Conservation (phyloP, 495 filamentous ascomycete genomes). For the Daldinia caldariorum region DNA sequence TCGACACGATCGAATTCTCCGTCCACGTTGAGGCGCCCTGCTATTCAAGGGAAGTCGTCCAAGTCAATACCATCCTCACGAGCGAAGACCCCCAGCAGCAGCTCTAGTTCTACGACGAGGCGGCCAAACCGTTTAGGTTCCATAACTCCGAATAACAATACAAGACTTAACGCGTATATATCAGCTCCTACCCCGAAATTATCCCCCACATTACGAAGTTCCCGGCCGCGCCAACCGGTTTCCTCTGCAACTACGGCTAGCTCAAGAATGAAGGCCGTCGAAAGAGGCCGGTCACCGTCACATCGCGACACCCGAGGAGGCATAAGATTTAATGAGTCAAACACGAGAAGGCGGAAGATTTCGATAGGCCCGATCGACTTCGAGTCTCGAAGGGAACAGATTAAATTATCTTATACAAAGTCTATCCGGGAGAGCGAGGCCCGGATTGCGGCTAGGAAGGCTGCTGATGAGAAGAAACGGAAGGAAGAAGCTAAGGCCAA, state of each 20-base stretch:
- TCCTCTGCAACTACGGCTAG: slow-evolving; percentile 74
- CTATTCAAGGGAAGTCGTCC: slow-evolving; percentile 52
- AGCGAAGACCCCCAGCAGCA: slow-evolving; percentile 53
- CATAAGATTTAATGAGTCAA: slow-evolving; percentile 48
- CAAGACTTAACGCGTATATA: slow-evolving; percentile 65
- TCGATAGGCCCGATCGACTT: slow-evolving; percentile 78
- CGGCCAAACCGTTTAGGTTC: slow-evolving; percentile 42
- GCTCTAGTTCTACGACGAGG: slow-evolving; percentile 44
- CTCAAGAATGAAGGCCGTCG: slow-evolving; percentile 66
- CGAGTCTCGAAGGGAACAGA: slow-evolving; percentile 76
- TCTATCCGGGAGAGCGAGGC: slow-evolving; percentile 76
- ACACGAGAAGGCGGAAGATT: slow-evolving; percentile 57
- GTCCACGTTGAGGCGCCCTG: slow-evolving; percentile 51
- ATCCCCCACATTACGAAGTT: slow-evolving; percentile 81
- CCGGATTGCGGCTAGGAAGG: slow-evolving; percentile 59
- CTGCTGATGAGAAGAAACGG: slow-evolving; percentile 54
- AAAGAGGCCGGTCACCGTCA: slow-evolving; percentile 51
- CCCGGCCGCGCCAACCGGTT: slow-evolving; percentile 80
- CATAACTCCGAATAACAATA: slow-evolving; percentile 46
- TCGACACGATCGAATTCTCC: slow-evolving; percentile 64
- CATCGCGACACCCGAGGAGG: slow-evolving; percentile 53
- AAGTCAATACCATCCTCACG: slow-evolving; percentile 51
- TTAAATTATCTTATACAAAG: slow-evolving; percentile 82
- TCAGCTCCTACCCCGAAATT: slow-evolving; percentile 59
- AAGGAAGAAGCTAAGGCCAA: slow-evolving; percentile 55